phyloP scores from a whole-genome alignment of 495 filamentous ascomycete species.

The Trichodelitschia bisporula region DNA sequence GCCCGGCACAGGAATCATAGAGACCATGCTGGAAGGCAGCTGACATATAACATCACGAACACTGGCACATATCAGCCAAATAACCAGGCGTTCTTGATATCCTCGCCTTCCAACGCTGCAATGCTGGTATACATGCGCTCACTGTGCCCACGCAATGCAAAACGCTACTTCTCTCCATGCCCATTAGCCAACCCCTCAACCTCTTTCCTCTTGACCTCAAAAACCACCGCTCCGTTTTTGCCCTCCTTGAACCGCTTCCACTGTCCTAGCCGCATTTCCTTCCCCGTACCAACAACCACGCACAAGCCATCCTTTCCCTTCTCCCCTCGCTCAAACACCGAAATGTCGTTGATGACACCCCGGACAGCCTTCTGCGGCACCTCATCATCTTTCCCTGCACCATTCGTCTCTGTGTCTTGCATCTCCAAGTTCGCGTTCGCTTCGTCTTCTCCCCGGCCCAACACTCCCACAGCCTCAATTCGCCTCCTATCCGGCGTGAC shows the following conservation, averaged over 20 bases:
- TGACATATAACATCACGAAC: too few relatives aligned
- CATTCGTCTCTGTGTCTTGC: background rate
- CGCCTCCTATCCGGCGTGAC: conserved; percentile 14
- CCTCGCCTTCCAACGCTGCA: too few relatives aligned
- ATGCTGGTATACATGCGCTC: too few relatives aligned
- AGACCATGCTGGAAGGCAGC: too few relatives aligned
- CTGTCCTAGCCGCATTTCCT: background rate
- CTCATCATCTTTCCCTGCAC: background rate
- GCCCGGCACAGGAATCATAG: too few relatives aligned
- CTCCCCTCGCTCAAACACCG: background rate
- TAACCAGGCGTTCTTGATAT: too few relatives aligned
- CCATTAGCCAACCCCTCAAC: too few relatives aligned
- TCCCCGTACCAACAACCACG: background rate
- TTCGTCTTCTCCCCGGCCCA: background rate
- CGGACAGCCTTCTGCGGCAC: background rate
- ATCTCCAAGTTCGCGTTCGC: background rate
- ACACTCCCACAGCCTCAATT: background rate
- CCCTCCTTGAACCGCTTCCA: background rate
- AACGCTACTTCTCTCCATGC: too few relatives aligned
- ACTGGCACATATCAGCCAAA: too few relatives aligned
- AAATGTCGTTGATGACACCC: background rate
- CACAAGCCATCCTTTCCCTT: background rate
- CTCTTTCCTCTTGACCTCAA: too few relatives aligned
- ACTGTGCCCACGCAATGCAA: too few relatives aligned
- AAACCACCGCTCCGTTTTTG: background rate